A percentile compares a stretch with the other conserved stretches of the same genome.
phyloP scores from a whole-genome alignment of 139 green algal species.

The Edaphochlamys debaryana region DNA sequence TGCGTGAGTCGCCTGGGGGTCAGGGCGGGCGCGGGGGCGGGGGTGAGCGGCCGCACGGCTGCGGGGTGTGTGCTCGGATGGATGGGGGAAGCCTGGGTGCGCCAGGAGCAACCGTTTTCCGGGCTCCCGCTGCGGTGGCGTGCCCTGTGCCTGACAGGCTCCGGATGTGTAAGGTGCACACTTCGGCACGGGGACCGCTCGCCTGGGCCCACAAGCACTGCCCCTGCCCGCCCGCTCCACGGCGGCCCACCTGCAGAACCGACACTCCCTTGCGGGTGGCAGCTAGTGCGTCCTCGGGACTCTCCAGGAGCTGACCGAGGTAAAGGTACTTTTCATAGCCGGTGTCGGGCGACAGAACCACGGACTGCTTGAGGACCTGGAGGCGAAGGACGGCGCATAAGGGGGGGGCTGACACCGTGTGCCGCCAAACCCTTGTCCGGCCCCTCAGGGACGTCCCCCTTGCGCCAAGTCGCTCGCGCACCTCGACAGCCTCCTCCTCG shows the following conservation, averaged over 20 bases:
- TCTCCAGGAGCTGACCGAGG: slow-evolving; percentile 77
- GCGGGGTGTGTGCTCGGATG: too few relatives aligned
- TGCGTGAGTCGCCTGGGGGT: slow-evolving; percentile 9
- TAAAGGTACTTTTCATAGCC: slow-evolving; percentile 93
- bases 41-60: too few relatives aligned
- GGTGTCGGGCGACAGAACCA: slow-evolving; percentile 65
- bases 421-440: too few relatives aligned
- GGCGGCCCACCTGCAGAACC: slow-evolving; percentile 49
- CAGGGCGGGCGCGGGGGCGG: too few relatives aligned
- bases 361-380: slow-evolving; percentile 64
- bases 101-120: too few relatives aligned
- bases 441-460: background rate
- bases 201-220: too few relatives aligned
- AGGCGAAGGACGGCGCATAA: too few relatives aligned
- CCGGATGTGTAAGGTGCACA: too few relatives aligned
- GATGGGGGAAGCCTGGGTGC: too few relatives aligned
- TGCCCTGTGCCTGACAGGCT: too few relatives aligned
- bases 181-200: too few relatives aligned
- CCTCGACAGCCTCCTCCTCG: slow-evolving; percentile 65
- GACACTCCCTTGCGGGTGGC: slow-evolving; percentile 48
- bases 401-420: background rate
- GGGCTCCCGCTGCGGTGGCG: too few relatives aligned
- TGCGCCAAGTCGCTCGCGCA: background rate
- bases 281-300: slow-evolving; percentile 31
- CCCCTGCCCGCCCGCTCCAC: slow-evolving; percentile 22